Evolutionary conservation across 2,329 filamentous ascomycete species (phyloP), one percentile per base, ranked within the genome.

Genomic region (Zasmidium citrigriseum): DNA sequence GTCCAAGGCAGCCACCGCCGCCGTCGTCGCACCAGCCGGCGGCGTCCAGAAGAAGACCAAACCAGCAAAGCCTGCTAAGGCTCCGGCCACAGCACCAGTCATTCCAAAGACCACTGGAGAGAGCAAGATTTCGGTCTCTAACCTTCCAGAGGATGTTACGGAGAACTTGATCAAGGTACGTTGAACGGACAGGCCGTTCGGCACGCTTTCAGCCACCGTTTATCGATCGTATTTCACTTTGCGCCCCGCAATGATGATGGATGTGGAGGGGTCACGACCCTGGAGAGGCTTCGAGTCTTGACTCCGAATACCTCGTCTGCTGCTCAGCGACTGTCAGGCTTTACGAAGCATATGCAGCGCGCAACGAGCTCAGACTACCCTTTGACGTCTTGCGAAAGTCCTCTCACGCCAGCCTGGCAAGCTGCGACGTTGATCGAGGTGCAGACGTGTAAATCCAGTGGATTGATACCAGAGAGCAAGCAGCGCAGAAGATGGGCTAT

Each of bases 111-210:
- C 79, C 61, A 80, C 81, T 70, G 87, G 86, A 72, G 91, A 96
- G 68, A 96, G 91, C 84, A 98, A 97, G 82, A 93, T 98, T 80
- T 90, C 96, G 78, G 93, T 99, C 80, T 96, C 91, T 88, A 96
- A 96, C 82, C 85, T 99, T 91, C 95, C 95, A 77, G 88, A 89
- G 82, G 95, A 99, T 87, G 92, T 99, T 78, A 91, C 87, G 80
- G 93, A 98, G 85, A 82, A 82, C 82, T 91, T 96, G 88, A 96
- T 99, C 83, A 98, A 99, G 95, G 95, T 99, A 99, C 96, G 95
- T 99, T 92, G 89, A 92, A 87, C 83, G 86, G 89, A 88, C 58
- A 62, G 69, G 75, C 72, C 75, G 70, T 74, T 69, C 75, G 75
- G 75, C 68, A 64, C 62, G 67, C 59, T 66, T 66, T 66, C 62